phyloP scores from a whole-genome alignment of 2,329 filamentous ascomycete species.

The Chaetomium sp. region DNA sequence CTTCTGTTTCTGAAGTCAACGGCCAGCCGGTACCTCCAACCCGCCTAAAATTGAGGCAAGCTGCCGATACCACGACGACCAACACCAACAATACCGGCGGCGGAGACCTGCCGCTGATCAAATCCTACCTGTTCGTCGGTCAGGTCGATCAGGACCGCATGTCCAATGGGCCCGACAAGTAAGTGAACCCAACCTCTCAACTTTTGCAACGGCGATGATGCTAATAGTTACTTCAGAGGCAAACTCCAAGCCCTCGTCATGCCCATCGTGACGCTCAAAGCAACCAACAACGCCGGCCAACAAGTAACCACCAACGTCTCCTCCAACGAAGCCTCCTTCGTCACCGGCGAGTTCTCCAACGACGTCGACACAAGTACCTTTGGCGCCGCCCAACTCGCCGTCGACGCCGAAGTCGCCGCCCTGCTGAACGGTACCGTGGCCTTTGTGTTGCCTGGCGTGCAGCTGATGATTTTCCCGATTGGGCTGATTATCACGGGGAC shows the following conservation, averaged over 20 bases:
- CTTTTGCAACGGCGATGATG: not conserved
- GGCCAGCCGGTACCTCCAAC: slow-evolving; percentile 13
- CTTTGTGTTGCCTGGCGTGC: slow-evolving; percentile 63
- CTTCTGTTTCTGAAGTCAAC: slow-evolving; percentile 43
- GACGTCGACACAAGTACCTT: slow-evolving; percentile 48
- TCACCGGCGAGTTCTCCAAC: slow-evolving; percentile 62
- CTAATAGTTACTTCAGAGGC: slow-evolving; percentile 35
- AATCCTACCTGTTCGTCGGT: slow-evolving; percentile 62
- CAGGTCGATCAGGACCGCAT: slow-evolving; percentile 56
- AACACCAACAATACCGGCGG: not conserved
- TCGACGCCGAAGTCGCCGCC: slow-evolving; percentile 39
- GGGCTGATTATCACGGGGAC: slow-evolving; percentile 59
- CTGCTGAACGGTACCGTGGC: slow-evolving; percentile 49
- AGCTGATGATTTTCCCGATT: slow-evolving; percentile 62
- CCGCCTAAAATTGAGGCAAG: slow-evolving; percentile 11
- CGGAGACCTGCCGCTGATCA: slow-evolving; percentile 41
- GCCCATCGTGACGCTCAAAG: slow-evolving; percentile 61
- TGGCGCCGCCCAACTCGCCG: slow-evolving; percentile 42
- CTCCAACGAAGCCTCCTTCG: slow-evolving; percentile 63
- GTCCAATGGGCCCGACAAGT: slow-evolving; percentile 53
- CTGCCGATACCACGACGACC: not conserved
- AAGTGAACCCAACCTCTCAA: slow-evolving; percentile 29
- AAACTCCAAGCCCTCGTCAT: slow-evolving; percentile 58
- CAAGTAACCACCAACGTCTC: slow-evolving; percentile 58
- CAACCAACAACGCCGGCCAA: slow-evolving; percentile 44